Base-by-base conservation (phyloP, 306 rosid species). In the Trifolium repens region DNA sequence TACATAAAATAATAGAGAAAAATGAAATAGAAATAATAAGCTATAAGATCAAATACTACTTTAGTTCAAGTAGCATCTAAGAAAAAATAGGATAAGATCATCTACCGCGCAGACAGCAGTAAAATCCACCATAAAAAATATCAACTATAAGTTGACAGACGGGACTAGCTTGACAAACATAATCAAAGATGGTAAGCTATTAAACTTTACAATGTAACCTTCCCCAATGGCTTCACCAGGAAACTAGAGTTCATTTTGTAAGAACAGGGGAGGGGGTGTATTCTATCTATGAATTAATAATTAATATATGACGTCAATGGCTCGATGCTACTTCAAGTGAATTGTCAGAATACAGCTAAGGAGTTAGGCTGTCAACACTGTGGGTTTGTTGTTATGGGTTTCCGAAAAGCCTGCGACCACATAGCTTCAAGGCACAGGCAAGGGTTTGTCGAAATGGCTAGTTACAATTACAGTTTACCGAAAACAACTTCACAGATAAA, bases 401-500 rank as follows among this genome's bases (percentile, higher is more conserved):
- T 61, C 34, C 58, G 35, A 47, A 47, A 15, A 8, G 39, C 17
- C 42, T 35, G 5, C 22, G 46, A 78, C 72, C 82, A 34, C 34
- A 72, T 55, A 16, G 35, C 73, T 40, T 19, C 40, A 46, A 10
- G n/a, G 42, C 68, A 60, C 73, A 13, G 30, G 30, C 72, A 26
- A 66, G 69, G 19, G 16, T n/a, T 11, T 22, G 58, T 40, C 71
- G 53, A 76, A 73, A 17, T 60, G 80, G 72, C 68, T 63, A 61
- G 52, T 68, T 73, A 69, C 77, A 80, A 69, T 69, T 22, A 63
- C 78, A 54, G 43, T 50, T 15, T 52, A 9, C 58, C 55, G 22
- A 71, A 81, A 76, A 49, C 60, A 65, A 80, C 24, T 72, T 17
- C 63, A 42, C 66, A 76, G 15, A n/a, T 64, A 26, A 69, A 53